A percentile compares a stretch with the other conserved stretches of the same genome.
phyloP scores from a whole-genome alignment of 345 rosid species.

The Pistacia atlantica region DNA sequence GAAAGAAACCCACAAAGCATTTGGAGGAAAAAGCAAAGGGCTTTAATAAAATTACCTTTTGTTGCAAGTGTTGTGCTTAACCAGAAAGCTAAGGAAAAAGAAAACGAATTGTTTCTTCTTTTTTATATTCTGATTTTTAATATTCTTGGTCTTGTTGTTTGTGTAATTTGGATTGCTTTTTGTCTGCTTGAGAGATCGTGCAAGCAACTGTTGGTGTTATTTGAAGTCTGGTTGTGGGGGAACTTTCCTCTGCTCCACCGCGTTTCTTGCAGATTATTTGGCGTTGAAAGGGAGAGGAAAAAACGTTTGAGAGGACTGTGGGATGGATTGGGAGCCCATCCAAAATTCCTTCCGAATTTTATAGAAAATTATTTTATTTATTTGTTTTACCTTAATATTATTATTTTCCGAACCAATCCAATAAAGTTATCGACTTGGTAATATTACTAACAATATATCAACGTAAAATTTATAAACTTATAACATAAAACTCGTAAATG shows the following conservation, averaged over 20 bases:
- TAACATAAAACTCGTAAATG: too few species aligned
- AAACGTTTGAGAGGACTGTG: too few species aligned
- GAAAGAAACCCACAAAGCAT: not conserved
- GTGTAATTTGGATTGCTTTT: not conserved
- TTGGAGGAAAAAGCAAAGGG: not conserved
- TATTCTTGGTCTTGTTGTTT: not conserved
- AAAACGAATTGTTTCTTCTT: not conserved
- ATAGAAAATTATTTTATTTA: too few species aligned
- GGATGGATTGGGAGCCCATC: too few species aligned
- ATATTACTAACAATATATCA: too few species aligned
- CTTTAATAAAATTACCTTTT: not conserved
- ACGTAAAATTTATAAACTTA: too few species aligned
- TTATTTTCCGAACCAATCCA: conserved; percentile 21
- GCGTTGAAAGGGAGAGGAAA: too few species aligned
- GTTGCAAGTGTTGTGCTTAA: not conserved
- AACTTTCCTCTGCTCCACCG: not conserved
- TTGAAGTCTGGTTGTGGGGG: not conserved
- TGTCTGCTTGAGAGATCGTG: conserved; percentile 18
- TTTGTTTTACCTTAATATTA: too few species aligned
- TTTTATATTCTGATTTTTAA: too few species aligned
- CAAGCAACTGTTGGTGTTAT: conserved; percentile 14
- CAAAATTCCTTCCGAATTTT: too few species aligned
- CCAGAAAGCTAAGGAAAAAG: conserved; percentile 13
- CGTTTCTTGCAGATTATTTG: too few species aligned
- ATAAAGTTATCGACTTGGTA: too few species aligned